Conservation (phyloP, 1,139 yeast genomes). For the Torulaspora globosa region DNA sequence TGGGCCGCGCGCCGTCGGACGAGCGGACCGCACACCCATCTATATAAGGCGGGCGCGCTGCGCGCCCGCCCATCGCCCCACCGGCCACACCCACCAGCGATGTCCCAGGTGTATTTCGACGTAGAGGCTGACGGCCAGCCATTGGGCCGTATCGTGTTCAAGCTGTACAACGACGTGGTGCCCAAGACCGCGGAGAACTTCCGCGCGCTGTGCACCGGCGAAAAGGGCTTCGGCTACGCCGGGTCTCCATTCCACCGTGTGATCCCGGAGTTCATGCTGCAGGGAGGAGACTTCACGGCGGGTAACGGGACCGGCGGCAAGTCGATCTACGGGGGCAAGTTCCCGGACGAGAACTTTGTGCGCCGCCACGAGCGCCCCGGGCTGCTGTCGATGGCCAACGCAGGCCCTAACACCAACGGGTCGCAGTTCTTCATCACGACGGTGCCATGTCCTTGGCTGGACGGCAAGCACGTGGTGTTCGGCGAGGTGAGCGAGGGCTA, state of each 20-base stretch:
- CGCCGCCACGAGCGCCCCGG: constrained; percentile 89
- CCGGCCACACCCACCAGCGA: constrained; percentile 11
- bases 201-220: constrained; percentile 96
- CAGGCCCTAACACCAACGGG: constrained; percentile 99
- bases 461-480: constrained; percentile 97
- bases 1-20: not conserved
- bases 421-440: constrained; percentile 99
- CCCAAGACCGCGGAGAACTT: constrained; percentile 99
- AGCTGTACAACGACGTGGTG: constrained; percentile 87
- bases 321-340: constrained; percentile 94
- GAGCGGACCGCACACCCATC: not conserved
- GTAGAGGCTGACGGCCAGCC: constrained; percentile 38
- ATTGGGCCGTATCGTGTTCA: constrained; percentile 73
- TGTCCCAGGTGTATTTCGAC: constrained; percentile 38
- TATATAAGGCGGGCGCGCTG: constrained; percentile 1
- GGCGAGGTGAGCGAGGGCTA: constrained; percentile 93
- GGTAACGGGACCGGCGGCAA: constrained; percentile 98
- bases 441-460: constrained; percentile 93
- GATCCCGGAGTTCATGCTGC: constrained; percentile 97
- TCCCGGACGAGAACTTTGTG: constrained; percentile 91
- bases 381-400: constrained; percentile 97
- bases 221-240: constrained; percentile 94
- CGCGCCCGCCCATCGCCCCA: not conserved
- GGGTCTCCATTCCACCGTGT: constrained; percentile 96
- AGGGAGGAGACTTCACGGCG: constrained; percentile 97